phyloP scores from a whole-genome alignment of 2,329 filamentous ascomycete genomes.

The Teratosphaeria viscida region DNA sequence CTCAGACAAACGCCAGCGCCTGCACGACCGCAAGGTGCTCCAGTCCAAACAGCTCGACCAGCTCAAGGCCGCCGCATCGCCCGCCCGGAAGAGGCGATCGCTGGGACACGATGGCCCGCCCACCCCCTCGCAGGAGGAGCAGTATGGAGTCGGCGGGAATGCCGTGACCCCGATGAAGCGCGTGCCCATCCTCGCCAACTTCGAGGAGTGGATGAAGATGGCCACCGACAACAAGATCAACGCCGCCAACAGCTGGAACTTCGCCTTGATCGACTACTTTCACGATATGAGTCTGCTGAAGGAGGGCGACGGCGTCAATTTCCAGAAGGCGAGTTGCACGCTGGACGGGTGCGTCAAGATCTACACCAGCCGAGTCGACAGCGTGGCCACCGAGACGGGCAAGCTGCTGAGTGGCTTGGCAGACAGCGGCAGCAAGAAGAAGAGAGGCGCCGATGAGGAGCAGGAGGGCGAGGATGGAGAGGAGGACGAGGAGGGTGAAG shows the following conservation, averaged over 20 bases:
- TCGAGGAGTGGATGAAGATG: conserved; percentile 99
- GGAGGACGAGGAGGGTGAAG: conserved; percentile 44
- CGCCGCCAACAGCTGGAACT: conserved; percentile 96
- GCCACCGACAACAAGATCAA: conserved; percentile 97
- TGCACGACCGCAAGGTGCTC: conserved; percentile 76
- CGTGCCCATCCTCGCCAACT: conserved; percentile 90
- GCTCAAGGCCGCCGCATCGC: conserved; percentile 71
- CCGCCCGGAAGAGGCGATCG: conserved; percentile 41
- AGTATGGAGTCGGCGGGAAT: conserved; percentile 50
- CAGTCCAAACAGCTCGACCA: conserved; percentile 89
- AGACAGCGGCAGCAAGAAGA: conserved; percentile 57
- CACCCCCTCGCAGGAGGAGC: conserved; percentile 48
- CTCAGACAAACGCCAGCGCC: conserved; percentile 77
- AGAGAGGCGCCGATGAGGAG: conserved; percentile 44
- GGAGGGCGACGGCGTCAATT: conserved; percentile 94
- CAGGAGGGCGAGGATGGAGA: conserved; percentile 52
- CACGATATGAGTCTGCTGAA: conserved; percentile 97
- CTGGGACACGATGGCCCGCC: conserved; percentile 32
- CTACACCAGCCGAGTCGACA: conserved; percentile 96
- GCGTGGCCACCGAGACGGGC: conserved; percentile 92
- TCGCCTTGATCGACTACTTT: conserved; percentile 99
- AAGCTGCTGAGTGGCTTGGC: conserved; percentile 89
- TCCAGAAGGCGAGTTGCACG: conserved; percentile 96
- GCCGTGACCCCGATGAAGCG: conserved; percentile 84
- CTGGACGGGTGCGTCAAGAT: conserved; percentile 98